Percentiles rank a stretch among this genome's conserved stretches.
phyloP scores from a whole-genome alignment of 2,329 filamentous ascomycete genomes.

The Ceratocystis cubensis region DNA sequence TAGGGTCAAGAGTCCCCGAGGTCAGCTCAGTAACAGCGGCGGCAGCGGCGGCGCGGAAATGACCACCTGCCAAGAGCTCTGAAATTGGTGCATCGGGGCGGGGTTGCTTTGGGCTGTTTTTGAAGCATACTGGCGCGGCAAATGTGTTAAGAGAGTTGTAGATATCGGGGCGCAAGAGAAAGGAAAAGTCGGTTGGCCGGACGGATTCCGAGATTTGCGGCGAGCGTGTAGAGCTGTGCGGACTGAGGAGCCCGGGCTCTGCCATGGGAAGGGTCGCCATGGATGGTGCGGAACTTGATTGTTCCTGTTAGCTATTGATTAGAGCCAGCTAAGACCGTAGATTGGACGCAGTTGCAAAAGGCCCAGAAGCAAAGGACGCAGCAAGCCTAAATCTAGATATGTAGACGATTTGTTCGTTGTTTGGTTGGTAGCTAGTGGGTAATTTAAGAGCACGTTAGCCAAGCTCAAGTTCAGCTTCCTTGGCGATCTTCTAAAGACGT shows the following conservation, averaged over 20 bases:
- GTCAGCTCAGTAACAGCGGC: slow-evolving; percentile 50
- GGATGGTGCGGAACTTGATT: background rate
- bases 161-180: slow-evolving; percentile 64
- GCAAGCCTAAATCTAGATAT: no score
- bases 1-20: slow-evolving; percentile 38
- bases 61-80: slow-evolving; percentile 55
- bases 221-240: slow-evolving; percentile 23
- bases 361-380: background rate
- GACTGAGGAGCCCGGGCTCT: slow-evolving; percentile 16
- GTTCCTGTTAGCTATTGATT: background rate
- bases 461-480: background rate
- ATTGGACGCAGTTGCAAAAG: background rate
- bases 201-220: slow-evolving; percentile 25
- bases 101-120: slow-evolving; percentile 53
- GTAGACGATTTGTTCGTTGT: no score
- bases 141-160: slow-evolving; percentile 67
- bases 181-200: slow-evolving; percentile 58
- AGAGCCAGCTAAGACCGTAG: background rate
- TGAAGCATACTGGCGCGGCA: slow-evolving; percentile 51
- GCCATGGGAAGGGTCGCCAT: slow-evolving; percentile 21
- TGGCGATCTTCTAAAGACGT: background rate
- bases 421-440: no score
- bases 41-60: slow-evolving; percentile 69
- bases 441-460: background rate
- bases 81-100: slow-evolving; percentile 51